phyloP scores from a whole-genome alignment of 73 alveolate genomes.

The Effrenium voratum region DNA sequence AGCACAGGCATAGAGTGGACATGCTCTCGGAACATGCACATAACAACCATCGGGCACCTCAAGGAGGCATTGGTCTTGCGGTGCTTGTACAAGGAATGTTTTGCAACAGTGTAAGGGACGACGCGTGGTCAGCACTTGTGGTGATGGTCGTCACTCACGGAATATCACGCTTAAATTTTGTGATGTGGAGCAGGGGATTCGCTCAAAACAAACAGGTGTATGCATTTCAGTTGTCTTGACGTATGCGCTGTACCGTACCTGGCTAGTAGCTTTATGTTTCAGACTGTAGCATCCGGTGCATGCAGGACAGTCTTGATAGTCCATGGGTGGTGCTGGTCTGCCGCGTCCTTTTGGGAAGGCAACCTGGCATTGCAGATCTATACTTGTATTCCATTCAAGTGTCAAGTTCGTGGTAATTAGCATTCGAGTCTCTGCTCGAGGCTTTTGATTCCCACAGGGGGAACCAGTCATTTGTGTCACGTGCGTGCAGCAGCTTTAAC shows the following conservation, averaged over 20 bases:
- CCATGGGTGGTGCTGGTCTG: conserved; percentile 76
- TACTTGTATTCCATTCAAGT: not conserved
- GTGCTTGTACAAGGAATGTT: not conserved
- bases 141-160: too few relatives aligned
- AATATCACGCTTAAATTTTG: too few relatives aligned
- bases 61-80: not conserved
- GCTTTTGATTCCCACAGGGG: not conserved
- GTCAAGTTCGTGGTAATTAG: not conserved
- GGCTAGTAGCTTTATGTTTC: too few relatives aligned
- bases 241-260: too few relatives aligned
- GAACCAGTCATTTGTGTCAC: too few relatives aligned
- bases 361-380: not conserved
- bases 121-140: too few relatives aligned
- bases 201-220: too few relatives aligned
- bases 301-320: conserved; percentile 40
- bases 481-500: not conserved
- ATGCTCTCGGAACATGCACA: not conserved
- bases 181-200: too few relatives aligned
- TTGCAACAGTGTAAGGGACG: too few relatives aligned
- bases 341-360: conserved; percentile 73
- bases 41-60: not conserved
- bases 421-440: not conserved
- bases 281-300: too few relatives aligned
- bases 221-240: too few relatives aligned
- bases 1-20: not conserved